Percentiles rank a stretch among this genome's conserved stretches.
These are phyloP conservation scores for Gentiana macrophylla DNA, from an alignment of 257 asterid species.

Conservation along the genomic window DNA sequence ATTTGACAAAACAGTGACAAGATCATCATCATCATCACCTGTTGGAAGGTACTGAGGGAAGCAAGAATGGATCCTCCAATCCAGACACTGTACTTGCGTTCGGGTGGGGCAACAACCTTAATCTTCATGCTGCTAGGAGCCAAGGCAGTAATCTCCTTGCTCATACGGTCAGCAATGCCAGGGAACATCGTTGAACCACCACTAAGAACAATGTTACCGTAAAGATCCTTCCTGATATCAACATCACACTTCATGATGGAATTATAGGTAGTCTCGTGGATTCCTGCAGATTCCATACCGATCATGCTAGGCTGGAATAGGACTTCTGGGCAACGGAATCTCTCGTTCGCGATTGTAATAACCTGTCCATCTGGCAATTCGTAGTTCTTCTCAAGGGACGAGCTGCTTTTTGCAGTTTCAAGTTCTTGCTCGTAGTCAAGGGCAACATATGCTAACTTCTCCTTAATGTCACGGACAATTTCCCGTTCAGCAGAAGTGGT, in stretches of 20 bases:
- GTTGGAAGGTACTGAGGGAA: constrained; percentile 46
- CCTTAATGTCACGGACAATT: constrained; percentile 42
- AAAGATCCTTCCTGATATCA: constrained; percentile 44
- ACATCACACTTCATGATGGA: constrained; percentile 47
- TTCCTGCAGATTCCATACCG: constrained; percentile 47
- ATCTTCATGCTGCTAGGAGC: constrained; percentile 51
- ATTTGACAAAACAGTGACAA: neutral
- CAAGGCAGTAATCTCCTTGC: constrained; percentile 42
- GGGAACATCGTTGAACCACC: constrained; percentile 48
- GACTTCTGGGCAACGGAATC: constrained; percentile 46
- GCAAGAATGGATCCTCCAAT: constrained; percentile 47
- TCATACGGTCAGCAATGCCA: constrained; percentile 46
- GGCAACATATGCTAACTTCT: constrained; percentile 40
- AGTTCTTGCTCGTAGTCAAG: constrained; percentile 40
- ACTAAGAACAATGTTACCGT: constrained; percentile 43
- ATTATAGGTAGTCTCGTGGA: constrained; percentile 42
- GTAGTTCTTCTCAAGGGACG: constrained; percentile 41
- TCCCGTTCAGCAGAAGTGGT: constrained; percentile 50
- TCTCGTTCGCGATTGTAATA: constrained; percentile 37
- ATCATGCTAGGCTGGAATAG: constrained; percentile 41
- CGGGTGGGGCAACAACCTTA: constrained; percentile 48
- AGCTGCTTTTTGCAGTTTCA: constrained; percentile 35
- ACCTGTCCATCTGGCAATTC: constrained; percentile 48
- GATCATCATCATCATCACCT: constrained; percentile 13
- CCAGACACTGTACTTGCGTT: constrained; percentile 50